Evolutionary conservation across 2,329 filamentous ascomycete genomes (phyloP).

Genomic region (Clonostachys rosea): DNA sequence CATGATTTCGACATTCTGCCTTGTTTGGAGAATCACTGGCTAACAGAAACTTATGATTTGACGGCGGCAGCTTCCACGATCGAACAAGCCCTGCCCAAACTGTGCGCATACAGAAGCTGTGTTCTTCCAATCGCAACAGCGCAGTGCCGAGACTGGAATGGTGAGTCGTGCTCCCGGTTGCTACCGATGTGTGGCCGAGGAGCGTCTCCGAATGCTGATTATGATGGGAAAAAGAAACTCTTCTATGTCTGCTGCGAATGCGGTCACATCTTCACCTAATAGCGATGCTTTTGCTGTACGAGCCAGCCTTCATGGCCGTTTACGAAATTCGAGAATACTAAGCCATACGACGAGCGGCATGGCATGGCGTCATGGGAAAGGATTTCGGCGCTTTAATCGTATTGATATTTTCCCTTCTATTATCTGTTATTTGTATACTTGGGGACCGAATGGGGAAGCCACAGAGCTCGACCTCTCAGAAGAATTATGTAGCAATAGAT

Average conservation of each 20-base stretch:
- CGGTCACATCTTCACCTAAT: conserved; percentile 64
- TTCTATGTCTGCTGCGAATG: conserved; percentile 94
- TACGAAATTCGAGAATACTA: too few species aligned
- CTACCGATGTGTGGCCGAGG: conserved; percentile 1
- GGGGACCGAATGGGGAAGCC: too few species aligned
- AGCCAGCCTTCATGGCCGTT: too few species aligned
- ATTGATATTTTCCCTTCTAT: too few species aligned
- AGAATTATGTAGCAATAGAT: too few species aligned
- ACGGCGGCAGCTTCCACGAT: conserved; percentile 75
- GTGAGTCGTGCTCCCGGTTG: conserved; percentile 46
- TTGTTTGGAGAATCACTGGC: conserved; percentile 26
- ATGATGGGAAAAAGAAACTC: conserved; percentile 59
- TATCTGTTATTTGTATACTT: too few species aligned
- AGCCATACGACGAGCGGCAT: too few species aligned
- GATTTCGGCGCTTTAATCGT: too few species aligned
- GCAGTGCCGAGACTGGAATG: conserved; percentile 97
- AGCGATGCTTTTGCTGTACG: background rate
- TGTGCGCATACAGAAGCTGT: conserved; percentile 89
- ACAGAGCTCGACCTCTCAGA: too few species aligned
- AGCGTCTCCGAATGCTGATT: conserved; percentile 2
- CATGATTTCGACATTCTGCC: conserved; percentile 1
- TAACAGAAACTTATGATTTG: conserved; percentile 32
- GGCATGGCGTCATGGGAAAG: too few species aligned
- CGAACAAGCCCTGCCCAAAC: conserved; percentile 77
- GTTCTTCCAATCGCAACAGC: conserved; percentile 98